Evolutionary conservation across 208 protist genomes (phyloP).

Genomic region (Leptomonas pyrrhocoris): DNA sequence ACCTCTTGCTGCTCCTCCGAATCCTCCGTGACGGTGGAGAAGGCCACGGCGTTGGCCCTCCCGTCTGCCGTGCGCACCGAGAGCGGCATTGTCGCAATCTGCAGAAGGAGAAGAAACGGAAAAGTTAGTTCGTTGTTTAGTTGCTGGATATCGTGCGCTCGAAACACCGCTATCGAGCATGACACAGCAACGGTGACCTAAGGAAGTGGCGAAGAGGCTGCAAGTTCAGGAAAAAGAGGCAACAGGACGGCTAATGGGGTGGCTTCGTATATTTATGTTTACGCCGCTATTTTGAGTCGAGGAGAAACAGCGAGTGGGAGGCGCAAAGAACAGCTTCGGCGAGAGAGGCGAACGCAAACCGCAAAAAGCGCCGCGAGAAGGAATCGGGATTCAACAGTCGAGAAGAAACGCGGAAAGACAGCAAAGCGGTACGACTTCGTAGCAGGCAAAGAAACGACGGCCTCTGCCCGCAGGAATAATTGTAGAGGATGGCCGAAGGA

Average conservation of each 20-base stretch:
- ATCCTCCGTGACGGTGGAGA: not conserved
- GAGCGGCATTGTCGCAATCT: constrained; percentile 6
- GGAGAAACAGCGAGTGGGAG: too few species aligned
- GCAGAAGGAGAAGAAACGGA: not conserved
- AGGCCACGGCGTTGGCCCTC: constrained; percentile 1
- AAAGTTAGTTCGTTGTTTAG: not conserved
- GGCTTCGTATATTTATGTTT: too few species aligned
- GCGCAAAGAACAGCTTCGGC: too few species aligned
- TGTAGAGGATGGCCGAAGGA: not conserved
- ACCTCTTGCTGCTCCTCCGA: constrained; percentile 4
- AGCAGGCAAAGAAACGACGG: too few species aligned
- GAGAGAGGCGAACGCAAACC: too few species aligned
- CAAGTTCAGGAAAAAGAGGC: not conserved
- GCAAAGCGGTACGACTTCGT: not conserved
- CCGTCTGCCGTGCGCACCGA: not conserved
- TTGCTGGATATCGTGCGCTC: too few species aligned
- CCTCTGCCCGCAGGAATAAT: too few species aligned
- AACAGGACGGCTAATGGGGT: not conserved
- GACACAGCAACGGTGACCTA: not conserved
- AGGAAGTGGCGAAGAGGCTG: not conserved
- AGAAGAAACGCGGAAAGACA: not conserved
- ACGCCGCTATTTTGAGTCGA: too few species aligned
- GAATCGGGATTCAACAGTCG: not conserved
- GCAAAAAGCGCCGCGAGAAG: too few species aligned
- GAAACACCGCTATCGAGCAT: too few species aligned